These are phyloP conservation scores for Rhodotorula sp. DNA, from an alignment of 1,284 basidiomycete genomes.

Conservation along the genomic window DNA sequence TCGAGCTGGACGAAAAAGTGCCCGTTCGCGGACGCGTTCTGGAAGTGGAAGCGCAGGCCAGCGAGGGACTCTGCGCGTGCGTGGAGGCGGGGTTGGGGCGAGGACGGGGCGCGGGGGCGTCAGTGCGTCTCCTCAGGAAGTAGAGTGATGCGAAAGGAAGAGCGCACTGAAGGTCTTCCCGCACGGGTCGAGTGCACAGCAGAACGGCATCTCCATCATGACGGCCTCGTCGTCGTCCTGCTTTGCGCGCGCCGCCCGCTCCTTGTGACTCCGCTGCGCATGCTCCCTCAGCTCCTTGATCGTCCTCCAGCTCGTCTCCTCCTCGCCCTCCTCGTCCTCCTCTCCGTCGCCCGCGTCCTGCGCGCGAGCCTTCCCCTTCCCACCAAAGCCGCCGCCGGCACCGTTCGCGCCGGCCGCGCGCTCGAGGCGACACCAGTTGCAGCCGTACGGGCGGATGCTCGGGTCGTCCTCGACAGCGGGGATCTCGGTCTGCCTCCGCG, in stretches of 20 bases:
- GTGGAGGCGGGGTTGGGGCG: background rate
- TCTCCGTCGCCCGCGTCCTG: background rate
- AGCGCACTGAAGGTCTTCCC: slow-evolving; percentile 43
- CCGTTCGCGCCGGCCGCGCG: too few species aligned
- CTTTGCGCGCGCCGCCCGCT: slow-evolving; percentile 10
- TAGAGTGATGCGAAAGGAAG: background rate
- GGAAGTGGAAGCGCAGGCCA: slow-evolving; percentile 44
- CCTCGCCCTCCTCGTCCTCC: slow-evolving; percentile 3
- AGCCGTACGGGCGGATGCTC: slow-evolving; percentile 37
- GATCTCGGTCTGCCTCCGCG: slow-evolving; percentile 33
- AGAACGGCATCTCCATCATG: slow-evolving; percentile 34
- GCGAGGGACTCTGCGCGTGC: slow-evolving; percentile 42
- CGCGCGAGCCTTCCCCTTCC: background rate
- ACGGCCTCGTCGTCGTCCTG: slow-evolving; percentile 7
- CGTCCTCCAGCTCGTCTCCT: slow-evolving; percentile 29
- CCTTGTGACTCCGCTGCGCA: slow-evolving; percentile 24
- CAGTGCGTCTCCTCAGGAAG: background rate
- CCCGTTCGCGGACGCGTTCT: slow-evolving; percentile 47
- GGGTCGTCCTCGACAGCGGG: slow-evolving; percentile 43
- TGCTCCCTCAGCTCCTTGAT: slow-evolving; percentile 41
- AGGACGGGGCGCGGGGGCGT: background rate
- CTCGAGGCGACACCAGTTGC: slow-evolving; percentile 30
- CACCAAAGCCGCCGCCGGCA: background rate
- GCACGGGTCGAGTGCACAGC: slow-evolving; percentile 43
- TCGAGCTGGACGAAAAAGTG: slow-evolving; percentile 41